A percentile compares a stretch with the other conserved stretches of the same genome.
phyloP scores from a whole-genome alignment of 73 alveolate species.

The Strombidium stylifer region DNA sequence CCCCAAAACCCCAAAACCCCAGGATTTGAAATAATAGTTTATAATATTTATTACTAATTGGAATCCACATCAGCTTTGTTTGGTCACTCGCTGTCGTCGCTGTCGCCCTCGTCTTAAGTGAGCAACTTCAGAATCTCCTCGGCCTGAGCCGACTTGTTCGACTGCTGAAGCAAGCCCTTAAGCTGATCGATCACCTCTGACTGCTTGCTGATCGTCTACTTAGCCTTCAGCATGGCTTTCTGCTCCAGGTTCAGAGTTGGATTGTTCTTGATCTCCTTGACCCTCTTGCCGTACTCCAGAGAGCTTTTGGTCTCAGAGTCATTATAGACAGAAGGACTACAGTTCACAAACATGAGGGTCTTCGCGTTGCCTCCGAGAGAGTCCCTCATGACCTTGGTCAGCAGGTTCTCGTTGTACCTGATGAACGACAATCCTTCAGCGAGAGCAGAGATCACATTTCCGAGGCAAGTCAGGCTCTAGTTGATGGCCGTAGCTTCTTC shows the following conservation, averaged over 20 bases:
- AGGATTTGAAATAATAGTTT: too few species aligned
- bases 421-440: slow-evolving; percentile 74
- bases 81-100: too few species aligned
- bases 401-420: slow-evolving; percentile 83
- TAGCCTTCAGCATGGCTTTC: background rate
- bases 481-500: slow-evolving; percentile 88
- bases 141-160: slow-evolving; percentile 7
- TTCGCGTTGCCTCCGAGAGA: slow-evolving; percentile 96
- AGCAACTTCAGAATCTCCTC: too few species aligned
- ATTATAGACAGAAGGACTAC: background rate
- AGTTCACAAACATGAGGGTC: slow-evolving; percentile 94
- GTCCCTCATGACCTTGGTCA: slow-evolving; percentile 78
- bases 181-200: background rate
- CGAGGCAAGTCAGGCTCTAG: slow-evolving; percentile 85
- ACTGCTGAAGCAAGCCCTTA: background rate
- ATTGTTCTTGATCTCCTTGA: slow-evolving; percentile 22
- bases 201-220: background rate
- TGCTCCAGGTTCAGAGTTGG: slow-evolving; percentile 5
- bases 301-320: slow-evolving; percentile 20
- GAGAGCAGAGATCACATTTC: slow-evolving; percentile 85
- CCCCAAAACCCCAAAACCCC: too few species aligned
- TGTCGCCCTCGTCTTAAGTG: too few species aligned
- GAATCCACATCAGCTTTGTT: too few species aligned
- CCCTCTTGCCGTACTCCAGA: slow-evolving; percentile 28
- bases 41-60: too few species aligned